phyloP scores from a whole-genome alignment of 768 basidiomycete species.

The Amanita fuliginea region DNA sequence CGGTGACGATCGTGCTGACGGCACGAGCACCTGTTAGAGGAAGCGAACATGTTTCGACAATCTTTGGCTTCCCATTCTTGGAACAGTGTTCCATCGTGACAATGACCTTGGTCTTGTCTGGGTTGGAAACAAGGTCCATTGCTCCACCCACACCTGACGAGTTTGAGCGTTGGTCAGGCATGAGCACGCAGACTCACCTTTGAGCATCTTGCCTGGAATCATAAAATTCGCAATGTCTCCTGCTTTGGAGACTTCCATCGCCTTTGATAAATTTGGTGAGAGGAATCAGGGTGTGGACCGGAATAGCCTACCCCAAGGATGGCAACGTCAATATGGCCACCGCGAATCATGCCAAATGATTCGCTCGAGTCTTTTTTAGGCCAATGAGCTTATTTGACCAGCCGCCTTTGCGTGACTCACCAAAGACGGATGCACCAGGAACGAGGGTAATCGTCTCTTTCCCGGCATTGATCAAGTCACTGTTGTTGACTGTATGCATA shows the following conservation, averaged over 20 bases:
- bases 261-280: constrained; percentile 28
- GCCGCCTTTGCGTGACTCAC: constrained; percentile 25
- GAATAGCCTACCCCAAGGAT: constrained; percentile 70
- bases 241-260: constrained; percentile 89
- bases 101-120: constrained; percentile 88
- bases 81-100: constrained; percentile 86
- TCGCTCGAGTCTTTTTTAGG: constrained; percentile 64
- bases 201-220: constrained; percentile 92
- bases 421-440: constrained; percentile 87
- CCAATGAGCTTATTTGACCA: constrained; percentile 6
- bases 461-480: constrained; percentile 89
- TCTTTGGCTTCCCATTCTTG: constrained; percentile 84
- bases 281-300: not conserved
- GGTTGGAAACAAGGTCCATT: constrained; percentile 95
- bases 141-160: constrained; percentile 81
- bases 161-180: constrained; percentile 6
- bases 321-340: constrained; percentile 88
- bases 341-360: constrained; percentile 96
- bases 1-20: constrained; percentile 89
- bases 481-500: constrained; percentile 16
- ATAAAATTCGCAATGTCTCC: constrained; percentile 98
- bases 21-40: constrained; percentile 84
- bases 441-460: constrained; percentile 92
- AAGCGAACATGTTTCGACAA: constrained; percentile 68
- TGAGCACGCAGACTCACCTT: constrained; percentile 31